Conservation (phyloP, 441 rosid genomes). For the Euphorbia corollata region DNA sequence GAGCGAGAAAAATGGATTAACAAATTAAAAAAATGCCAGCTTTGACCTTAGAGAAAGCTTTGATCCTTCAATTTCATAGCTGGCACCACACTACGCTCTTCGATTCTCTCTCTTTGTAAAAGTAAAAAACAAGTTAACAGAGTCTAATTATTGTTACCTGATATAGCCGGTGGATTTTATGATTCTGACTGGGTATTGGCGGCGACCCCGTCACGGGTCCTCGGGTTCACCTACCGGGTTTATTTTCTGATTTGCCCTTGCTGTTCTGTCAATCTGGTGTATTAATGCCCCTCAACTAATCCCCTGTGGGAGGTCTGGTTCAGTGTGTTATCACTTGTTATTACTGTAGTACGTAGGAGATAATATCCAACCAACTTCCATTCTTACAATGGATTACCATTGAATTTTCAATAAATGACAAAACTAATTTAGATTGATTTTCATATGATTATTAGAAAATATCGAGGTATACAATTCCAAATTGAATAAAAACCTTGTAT, state of each 20-base stretch:
- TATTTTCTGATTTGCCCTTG: too few relatives aligned
- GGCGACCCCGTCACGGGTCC: conserved; percentile 41
- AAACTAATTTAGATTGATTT: too few relatives aligned
- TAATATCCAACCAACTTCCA: not conserved
- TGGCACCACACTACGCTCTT: conserved; percentile 55
- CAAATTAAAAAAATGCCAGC: conserved; percentile 36
- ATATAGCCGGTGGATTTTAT: conserved; percentile 21
- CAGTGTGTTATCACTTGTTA: not conserved
- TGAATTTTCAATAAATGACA: too few relatives aligned
- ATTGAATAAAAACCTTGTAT: too few relatives aligned
- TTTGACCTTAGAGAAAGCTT: conserved; percentile 58
- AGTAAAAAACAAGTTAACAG: not conserved
- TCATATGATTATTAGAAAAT: too few relatives aligned
- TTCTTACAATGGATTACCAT: too few relatives aligned
- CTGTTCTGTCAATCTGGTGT: not conserved
- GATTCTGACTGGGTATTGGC: conserved; percentile 25
- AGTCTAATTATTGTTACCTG: conserved; percentile 18
- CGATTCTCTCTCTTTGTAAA: conserved; percentile 34
- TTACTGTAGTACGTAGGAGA: not conserved
- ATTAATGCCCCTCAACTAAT: not conserved
- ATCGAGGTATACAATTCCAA: too few relatives aligned
- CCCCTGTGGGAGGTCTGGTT: not conserved
- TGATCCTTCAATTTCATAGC: conserved; percentile 74
- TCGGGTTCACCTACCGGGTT: conserved; percentile 40
- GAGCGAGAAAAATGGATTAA: conserved; percentile 13